Evolutionary conservation across 352 stramenopile genomes (phyloP).

Genomic region (Phytophthora quininea): DNA sequence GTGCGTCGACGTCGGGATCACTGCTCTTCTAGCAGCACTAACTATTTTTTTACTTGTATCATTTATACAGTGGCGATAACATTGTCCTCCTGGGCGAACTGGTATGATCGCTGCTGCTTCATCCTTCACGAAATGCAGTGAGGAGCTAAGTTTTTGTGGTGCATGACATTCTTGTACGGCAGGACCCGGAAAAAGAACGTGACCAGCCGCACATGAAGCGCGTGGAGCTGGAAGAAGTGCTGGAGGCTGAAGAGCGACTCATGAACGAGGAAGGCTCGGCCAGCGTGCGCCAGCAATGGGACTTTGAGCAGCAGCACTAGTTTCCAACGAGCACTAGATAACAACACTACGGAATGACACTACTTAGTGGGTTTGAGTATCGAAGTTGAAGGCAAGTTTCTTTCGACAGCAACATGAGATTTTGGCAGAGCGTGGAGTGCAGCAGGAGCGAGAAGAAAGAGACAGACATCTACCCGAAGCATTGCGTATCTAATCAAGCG

Average conservation of each 20-base stretch:
- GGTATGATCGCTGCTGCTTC: constrained; percentile 37
- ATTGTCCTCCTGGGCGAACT: constrained; percentile 88
- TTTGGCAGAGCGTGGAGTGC: no score
- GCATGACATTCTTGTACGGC: background rate
- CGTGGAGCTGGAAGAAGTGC: constrained; percentile 75
- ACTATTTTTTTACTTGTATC: no score
- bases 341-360: no score
- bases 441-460: no score
- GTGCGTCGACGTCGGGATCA: constrained; percentile 20
- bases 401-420: no score
- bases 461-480: no score
- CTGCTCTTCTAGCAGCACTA: no score
- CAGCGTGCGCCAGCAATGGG: constrained; percentile 84
- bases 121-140: background rate
- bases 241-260: constrained; percentile 80
- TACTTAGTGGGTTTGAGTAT: no score
- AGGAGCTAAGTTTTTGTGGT: no score
- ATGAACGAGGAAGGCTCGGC: constrained; percentile 59
- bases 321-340: no score
- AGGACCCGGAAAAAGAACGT: constrained; percentile 85
- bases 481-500: no score
- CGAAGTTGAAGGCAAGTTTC: no score
- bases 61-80: constrained; percentile 70
- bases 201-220: constrained; percentile 85
- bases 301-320: constrained; percentile 72